Evolutionary conservation across 208 protist genomes (phyloP), one percentile per base, ranked within the genome.

Genomic region (Leishmania tarentolae): DNA sequence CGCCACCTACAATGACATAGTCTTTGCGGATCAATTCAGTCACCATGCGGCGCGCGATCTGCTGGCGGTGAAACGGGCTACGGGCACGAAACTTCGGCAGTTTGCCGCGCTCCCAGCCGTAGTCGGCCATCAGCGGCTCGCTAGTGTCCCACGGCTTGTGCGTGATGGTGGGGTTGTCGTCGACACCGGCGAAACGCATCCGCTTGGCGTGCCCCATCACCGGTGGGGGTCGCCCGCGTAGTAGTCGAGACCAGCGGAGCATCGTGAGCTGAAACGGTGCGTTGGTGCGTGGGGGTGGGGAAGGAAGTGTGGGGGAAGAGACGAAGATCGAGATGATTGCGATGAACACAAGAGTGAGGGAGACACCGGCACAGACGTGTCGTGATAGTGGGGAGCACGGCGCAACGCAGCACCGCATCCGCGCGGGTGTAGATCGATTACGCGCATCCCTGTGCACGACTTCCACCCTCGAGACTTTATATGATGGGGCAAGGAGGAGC

Each of bases 1-100:
- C 92, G 40, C 95, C 95, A 75, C 92, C 95, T 44, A 98, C 95
- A 82, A 96, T 98, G 53, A 90, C 89, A 80, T 97, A 94, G 82
- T 98, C 95, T 79, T 96, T 96, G 0, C 95, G 93, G 13, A 98
- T 91, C 79, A 98, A 87, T 84, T 98, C 93, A 31, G 95, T 98
- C 63, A 98, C 92, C 95, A 98, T 98, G 76, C 93, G 93, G 3
- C 93, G 90, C 31, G 93, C 90, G 57, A 98, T 98, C 53, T 94
- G 88, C 84, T 98, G 95, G 2, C 93, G 90, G 77, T 98, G 95
- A 76, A 87, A 98, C 31, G 93, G 95, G 66, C 90, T 95, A 52
- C 91, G 91, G 2, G 93, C 93, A 37, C 91, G 91, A 52, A 96
- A 98, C 72, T 96, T 96, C 2, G 93, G 93, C 61, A 97, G 81